Conservation (phyloP, 2,329 filamentous ascomycete species). For the Dothidotthia symphoricarpi region DNA sequence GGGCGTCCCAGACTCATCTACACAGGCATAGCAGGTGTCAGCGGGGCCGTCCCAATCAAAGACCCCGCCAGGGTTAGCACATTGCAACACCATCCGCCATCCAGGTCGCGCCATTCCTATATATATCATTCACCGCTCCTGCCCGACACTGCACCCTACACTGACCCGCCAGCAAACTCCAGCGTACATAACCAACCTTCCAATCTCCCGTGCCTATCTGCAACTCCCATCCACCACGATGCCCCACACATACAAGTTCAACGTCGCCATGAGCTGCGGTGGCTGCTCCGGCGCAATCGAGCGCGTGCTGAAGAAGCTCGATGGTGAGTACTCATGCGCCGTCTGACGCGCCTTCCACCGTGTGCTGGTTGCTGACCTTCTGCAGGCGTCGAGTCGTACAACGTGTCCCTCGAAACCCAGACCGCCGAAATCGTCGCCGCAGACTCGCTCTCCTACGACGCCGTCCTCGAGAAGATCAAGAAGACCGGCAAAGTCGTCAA, state of each 20-base stretch:
- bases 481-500: slow-evolving; percentile 95
- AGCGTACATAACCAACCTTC: slow-evolving; percentile 2
- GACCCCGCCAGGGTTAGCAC: slow-evolving; percentile 6
- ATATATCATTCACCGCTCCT: slow-evolving; percentile 3
- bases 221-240: slow-evolving; percentile 54
- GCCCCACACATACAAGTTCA: slow-evolving; percentile 90
- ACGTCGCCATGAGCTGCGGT: slow-evolving; percentile 89
- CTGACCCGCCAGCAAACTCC: slow-evolving; percentile 1
- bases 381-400: slow-evolving; percentile 79
- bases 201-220: slow-evolving; percentile 1
- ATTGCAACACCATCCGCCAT: slow-evolving; percentile 10
- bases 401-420: slow-evolving; percentile 83
- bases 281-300: slow-evolving; percentile 95
- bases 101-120: slow-evolving; percentile 13
- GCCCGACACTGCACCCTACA: neutral
- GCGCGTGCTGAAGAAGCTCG: slow-evolving; percentile 85
- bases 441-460: slow-evolving; percentile 69
- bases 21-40: slow-evolving; percentile 9
- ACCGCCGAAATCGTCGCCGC: slow-evolving; percentile 74
- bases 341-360: slow-evolving; percentile 3
- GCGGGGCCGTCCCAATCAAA: slow-evolving; percentile 15
- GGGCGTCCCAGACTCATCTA: slow-evolving; percentile 10
- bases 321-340: slow-evolving; percentile 59
- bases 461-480: slow-evolving; percentile 81
- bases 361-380: slow-evolving; percentile 11